Conservation (phyloP, 2,329 filamentous ascomycete genomes). For the Talaromyces sp. region DNA sequence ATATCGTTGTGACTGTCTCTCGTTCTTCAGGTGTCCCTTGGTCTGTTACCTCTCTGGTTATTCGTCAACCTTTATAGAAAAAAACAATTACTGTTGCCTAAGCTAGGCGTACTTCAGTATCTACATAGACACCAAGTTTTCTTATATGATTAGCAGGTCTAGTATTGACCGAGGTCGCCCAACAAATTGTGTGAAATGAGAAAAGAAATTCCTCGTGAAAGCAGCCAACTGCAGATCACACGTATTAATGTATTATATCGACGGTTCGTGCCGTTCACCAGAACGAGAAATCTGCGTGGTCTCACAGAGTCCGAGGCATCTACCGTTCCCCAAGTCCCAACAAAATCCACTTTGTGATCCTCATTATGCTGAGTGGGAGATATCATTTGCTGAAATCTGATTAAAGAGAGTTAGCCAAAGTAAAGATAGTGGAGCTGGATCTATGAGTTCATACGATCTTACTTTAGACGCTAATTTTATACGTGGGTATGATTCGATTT, state of each 20-base stretch:
- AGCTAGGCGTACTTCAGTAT: neutral
- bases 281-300: neutral
- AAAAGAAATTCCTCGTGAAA: neutral
- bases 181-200: neutral
- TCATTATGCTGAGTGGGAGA: neutral
- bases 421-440: neutral
- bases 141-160: neutral
- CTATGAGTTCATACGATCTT: neutral
- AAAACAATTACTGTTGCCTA: neutral
- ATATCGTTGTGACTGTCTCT: neutral
- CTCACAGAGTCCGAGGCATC: neutral
- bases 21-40: neutral
- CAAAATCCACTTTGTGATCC: neutral
- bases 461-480: neutral
- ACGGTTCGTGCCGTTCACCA: neutral
- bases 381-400: slow-evolving; percentile 1
- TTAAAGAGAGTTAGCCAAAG: neutral
- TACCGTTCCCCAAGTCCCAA: neutral
- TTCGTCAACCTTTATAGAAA: neutral
- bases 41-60: neutral
- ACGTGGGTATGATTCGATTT: neutral
- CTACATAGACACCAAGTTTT: too few species aligned
- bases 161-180: neutral
- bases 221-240: neutral
- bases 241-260: neutral